phyloP scores from a whole-genome alignment of 805 yeast species.

The Pichia nanzhaoensis region DNA sequence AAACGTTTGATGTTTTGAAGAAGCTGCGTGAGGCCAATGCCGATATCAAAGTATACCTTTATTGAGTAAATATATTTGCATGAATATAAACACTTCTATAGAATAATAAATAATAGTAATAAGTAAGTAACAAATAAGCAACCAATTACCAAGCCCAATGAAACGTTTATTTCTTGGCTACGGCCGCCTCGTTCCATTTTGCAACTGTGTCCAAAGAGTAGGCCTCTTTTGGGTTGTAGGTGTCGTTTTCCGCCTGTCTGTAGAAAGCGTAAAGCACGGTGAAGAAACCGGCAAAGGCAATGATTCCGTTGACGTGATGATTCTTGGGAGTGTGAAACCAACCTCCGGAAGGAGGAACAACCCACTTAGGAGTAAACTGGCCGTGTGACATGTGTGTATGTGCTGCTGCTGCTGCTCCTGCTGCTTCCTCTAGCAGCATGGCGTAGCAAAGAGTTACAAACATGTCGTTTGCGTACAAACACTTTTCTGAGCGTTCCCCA shows the following conservation, averaged over 20 bases:
- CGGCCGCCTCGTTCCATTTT: conserved; percentile 40
- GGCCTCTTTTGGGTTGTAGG: conserved; percentile 31
- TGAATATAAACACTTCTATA: conserved; percentile 7
- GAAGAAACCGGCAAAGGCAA: conserved; percentile 35
- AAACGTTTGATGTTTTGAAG: conserved; percentile 37
- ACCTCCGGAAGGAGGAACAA: conserved; percentile 45
- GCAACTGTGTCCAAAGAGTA: conserved; percentile 34
- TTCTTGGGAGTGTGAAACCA: conserved; percentile 51
- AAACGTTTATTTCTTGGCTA: conserved; percentile 5
- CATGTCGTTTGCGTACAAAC: too few relatives aligned
- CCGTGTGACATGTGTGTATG: conserved; percentile 16
- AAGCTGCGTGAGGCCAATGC: conserved; percentile 29
- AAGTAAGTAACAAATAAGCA: too few relatives aligned
- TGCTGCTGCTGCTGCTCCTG: too few relatives aligned
- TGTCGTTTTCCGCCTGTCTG: conserved; percentile 32
- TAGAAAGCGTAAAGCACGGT: conserved; percentile 30
- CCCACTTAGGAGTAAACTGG: conserved; percentile 28
- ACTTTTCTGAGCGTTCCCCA: too few relatives aligned
- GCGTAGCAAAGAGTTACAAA: too few relatives aligned
- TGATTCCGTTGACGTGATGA: conserved; percentile 37
- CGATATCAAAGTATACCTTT: conserved; percentile 47
- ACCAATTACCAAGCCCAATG: too few relatives aligned
- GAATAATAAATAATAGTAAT: not conserved
- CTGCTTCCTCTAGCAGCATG: too few relatives aligned
- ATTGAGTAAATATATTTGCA: conserved; percentile 23